phyloP scores from a whole-genome alignment of 1,139 yeast species.

The Geotrichum europaeum region DNA sequence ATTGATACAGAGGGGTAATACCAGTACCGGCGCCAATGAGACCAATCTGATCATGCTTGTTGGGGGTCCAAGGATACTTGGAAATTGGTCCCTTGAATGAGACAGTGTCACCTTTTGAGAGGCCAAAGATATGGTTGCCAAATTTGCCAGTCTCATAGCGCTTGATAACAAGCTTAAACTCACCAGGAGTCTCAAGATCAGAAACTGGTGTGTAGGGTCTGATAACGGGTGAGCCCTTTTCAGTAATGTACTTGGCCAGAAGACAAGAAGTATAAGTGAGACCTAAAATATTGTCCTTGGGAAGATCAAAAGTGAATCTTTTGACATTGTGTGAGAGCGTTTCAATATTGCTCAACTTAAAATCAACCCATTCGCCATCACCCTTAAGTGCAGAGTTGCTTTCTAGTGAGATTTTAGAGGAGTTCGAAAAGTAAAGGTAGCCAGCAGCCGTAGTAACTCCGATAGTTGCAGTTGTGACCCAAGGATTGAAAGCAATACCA shows the following conservation, averaged over 20 bases:
- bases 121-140: slow-evolving; percentile 64
- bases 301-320: slow-evolving; percentile 66
- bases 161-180: slow-evolving; percentile 76
- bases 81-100: slow-evolving; percentile 91
- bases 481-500: background rate
- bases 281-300: slow-evolving; percentile 69
- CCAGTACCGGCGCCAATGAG: slow-evolving; percentile 96
- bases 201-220: slow-evolving; percentile 96
- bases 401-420: slow-evolving; percentile 7
- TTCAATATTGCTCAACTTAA: slow-evolving; percentile 44
- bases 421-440: slow-evolving; percentile 5
- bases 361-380: slow-evolving; percentile 15
- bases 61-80: slow-evolving; percentile 90
- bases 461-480: background rate
- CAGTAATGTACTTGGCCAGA: slow-evolving; percentile 66
- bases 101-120: slow-evolving; percentile 74
- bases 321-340: slow-evolving; percentile 49
- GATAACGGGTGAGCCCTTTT: slow-evolving; percentile 80
- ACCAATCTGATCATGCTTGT: slow-evolving; percentile 71
- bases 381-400: slow-evolving; percentile 11
- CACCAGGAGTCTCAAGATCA: slow-evolving; percentile 63
- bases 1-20: slow-evolving; percentile 89
- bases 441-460: slow-evolving; percentile 3
- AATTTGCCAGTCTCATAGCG: slow-evolving; percentile 79
- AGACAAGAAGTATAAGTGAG: slow-evolving; percentile 74